Percentiles rank a stretch among this genome's conserved stretches.
Conservation (phyloP, 305 asterid species). For the Ajuga reptans region DNA sequence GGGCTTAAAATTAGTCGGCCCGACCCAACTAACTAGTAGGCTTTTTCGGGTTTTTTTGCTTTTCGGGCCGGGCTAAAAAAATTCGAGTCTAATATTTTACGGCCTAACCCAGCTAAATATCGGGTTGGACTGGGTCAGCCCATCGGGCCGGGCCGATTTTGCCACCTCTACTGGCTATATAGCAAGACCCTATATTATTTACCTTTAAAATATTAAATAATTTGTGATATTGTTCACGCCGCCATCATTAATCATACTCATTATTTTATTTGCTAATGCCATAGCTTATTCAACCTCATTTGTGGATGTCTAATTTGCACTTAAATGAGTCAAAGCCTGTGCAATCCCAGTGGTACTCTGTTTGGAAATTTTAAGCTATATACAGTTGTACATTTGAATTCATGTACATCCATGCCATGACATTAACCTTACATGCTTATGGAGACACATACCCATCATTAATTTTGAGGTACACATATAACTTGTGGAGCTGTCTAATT, state of each 20-base stretch:
- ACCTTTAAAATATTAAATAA: constrained; percentile 18
- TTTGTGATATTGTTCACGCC: constrained; percentile 27
- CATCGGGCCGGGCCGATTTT: no score
- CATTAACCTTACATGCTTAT: constrained; percentile 20
- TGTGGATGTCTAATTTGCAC: constrained; percentile 20
- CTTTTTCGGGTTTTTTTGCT: no score
- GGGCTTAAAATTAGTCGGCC: no score
- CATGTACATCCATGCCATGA: constrained; percentile 20
- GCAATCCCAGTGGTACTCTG: background rate
- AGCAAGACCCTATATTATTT: no score
- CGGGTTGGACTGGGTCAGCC: no score
- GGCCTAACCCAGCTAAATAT: no score
- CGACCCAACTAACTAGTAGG: no score
- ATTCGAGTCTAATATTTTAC: no score
- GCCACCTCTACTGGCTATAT: no score
- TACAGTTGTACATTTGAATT: constrained; percentile 15
- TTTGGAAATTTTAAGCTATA: constrained; percentile 12
- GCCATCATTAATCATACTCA: constrained; percentile 28
- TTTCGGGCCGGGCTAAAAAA: no score
- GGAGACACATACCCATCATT: constrained; percentile 19
- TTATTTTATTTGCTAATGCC: constrained; percentile 21
- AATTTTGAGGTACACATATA: background rate
- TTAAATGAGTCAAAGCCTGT: background rate
- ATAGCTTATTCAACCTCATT: background rate
- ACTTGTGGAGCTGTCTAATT: background rate